Conservation (phyloP, 768 basidiomycete species). For the Tephrocybe sp. region DNA sequence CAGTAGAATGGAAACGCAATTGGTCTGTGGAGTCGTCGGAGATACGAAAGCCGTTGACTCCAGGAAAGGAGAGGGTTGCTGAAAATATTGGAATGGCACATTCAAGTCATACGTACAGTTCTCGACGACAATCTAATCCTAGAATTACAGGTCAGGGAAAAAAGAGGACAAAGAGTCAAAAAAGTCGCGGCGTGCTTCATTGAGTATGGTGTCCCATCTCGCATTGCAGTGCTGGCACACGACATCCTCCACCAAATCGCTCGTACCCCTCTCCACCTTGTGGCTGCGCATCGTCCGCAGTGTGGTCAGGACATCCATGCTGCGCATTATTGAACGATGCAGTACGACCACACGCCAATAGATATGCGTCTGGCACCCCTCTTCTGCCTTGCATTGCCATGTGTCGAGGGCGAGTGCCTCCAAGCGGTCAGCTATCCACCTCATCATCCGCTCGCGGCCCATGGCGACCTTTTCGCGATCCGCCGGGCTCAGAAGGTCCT, state of each 20-base stretch:
- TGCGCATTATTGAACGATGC: constrained; percentile 21
- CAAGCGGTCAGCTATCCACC: constrained; percentile 21
- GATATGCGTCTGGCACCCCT: constrained; percentile 20
- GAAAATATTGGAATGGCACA: background rate
- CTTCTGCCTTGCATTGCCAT: constrained; percentile 20
- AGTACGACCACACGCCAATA: constrained; percentile 24
- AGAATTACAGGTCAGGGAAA: constrained; percentile 23
- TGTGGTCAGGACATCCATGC: constrained; percentile 20
- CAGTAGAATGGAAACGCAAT: no score
- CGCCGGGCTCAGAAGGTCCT: constrained; percentile 17
- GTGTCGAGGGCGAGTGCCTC: constrained; percentile 21
- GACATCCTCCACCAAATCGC: constrained; percentile 20
- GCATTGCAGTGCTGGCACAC: constrained; percentile 23
- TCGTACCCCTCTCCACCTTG: constrained; percentile 22
- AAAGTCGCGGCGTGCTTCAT: constrained; percentile 23
- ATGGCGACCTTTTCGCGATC: constrained; percentile 21
- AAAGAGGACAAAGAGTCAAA: constrained; percentile 22
- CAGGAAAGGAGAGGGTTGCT: no score
- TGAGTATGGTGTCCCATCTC: constrained; percentile 23
- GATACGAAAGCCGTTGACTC: no score
- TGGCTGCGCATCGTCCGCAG: constrained; percentile 23
- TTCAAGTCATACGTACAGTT: background rate
- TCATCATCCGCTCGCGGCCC: constrained; percentile 24
- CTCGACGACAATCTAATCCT: background rate
- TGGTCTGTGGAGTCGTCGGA: no score